Evolutionary conservation across 257 asterid species (phyloP), one percentile per base, ranked within the genome.

Genomic region (Solanum gandarillasii): DNA sequence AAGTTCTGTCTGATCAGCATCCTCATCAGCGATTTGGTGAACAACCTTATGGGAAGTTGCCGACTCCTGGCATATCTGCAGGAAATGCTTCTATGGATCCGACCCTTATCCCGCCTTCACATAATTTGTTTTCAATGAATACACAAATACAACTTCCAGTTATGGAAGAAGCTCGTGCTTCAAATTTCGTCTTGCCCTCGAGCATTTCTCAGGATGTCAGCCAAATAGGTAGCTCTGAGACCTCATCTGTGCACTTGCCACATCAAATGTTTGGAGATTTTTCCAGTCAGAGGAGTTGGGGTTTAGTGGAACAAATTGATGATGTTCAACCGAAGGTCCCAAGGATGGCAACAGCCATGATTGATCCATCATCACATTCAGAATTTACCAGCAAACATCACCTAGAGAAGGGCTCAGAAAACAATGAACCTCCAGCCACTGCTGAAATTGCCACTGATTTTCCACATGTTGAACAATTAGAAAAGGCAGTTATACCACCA

Each of bases 1-100:
- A 94, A 67, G 89, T 94, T 84, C 92, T 95, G 31, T 91, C 94
- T 75, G 98, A 94, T 89, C 95, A 90, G 55, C 94, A 92, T 79
- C 90, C 91, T 65, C 93, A 90, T 65, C 96, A 91, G 89, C 93
- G 90, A 52, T 62, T 93, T 55, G 93, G 93, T 52, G 96, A 95
- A 39, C 85, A 86, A 58, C 89, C 96, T 60, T 90, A 92, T 88
- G 92, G 91, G 41, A 94, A 91, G 90, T 83, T 92, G 87, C 96
- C 92, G 86, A 73, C 90, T 76, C 90, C 95, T 86, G 94, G 93
- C 79, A 88, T 91, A 46, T 60, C 93, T 20, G 87, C 91, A 20
- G 95, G 94, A 74, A 95, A 90, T 91, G 86, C 92, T 86, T 91
- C 91, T 65, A 81, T 88, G 71, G 98, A 92, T 90, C 94, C 90